Percentiles rank a stretch among this genome's conserved stretches.
phyloP scores from a whole-genome alignment of 768 basidiomycete genomes.

The Hygrophoropsis aurantiaca region DNA sequence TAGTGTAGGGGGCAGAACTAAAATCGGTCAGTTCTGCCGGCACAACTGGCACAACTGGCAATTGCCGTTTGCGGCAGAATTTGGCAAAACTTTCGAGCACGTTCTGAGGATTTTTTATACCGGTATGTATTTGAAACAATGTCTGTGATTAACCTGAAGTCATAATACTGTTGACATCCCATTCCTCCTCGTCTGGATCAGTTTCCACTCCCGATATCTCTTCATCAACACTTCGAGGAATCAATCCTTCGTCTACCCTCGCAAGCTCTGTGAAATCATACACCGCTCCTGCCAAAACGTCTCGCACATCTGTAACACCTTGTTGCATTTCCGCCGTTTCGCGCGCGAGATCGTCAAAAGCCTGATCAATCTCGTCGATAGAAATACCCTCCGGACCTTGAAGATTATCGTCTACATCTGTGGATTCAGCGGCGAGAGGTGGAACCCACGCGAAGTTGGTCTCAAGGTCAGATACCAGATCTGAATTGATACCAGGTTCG shows the following conservation, averaged over 20 bases:
- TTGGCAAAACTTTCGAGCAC: too few species aligned
- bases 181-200: background rate
- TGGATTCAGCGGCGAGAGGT: background rate
- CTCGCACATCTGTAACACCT: background rate
- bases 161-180: too few species aligned
- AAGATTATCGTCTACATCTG: background rate
- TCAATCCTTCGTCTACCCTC: background rate
- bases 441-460: background rate
- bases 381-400: background rate
- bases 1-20: conserved; percentile 14
- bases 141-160: too few species aligned
- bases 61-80: too few species aligned
- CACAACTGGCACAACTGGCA: too few species aligned
- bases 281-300: background rate
- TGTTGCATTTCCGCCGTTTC: background rate
- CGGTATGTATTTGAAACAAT: too few species aligned
- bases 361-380: background rate
- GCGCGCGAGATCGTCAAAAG: background rate
- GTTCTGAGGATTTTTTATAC: too few species aligned
- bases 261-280: background rate
- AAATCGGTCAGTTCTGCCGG: too few species aligned
- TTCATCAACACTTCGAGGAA: background rate
- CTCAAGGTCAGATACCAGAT: background rate
- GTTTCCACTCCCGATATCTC: background rate
- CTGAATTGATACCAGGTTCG: conserved; percentile 12